These are phyloP conservation scores for Diaporthe destruens DNA, from an alignment of 2,329 filamentous ascomycete species.

Conservation along the genomic window DNA sequence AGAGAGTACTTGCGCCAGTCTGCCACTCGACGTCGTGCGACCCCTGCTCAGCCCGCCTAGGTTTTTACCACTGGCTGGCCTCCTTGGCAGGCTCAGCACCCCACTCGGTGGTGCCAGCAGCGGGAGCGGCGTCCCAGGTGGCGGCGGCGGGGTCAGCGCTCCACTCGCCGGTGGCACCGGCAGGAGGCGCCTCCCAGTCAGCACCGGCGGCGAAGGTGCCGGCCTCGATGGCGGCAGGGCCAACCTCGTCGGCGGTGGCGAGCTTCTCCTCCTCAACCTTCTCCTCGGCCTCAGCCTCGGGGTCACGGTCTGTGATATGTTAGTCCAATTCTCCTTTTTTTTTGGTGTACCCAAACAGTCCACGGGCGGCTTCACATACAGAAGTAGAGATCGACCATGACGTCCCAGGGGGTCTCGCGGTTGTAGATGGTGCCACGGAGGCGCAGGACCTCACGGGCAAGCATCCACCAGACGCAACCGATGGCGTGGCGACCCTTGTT, in stretches of 20 bases:
- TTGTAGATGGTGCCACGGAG: conserved; percentile 96
- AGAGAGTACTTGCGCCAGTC: conserved; percentile 42
- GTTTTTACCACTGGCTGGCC: conserved; percentile 56
- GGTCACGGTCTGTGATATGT: conserved; percentile 82
- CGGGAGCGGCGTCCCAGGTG: conserved; percentile 60
- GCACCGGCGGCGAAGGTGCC: conserved; percentile 72
- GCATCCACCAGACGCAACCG: conserved; percentile 99
- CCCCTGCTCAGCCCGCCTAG: conserved; percentile 18
- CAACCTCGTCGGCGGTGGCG: conserved; percentile 86
- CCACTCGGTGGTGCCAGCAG: conserved; percentile 61
- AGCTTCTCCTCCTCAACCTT: conserved; percentile 95
- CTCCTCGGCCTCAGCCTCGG: conserved; percentile 99
- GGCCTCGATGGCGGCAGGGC: conserved; percentile 85
- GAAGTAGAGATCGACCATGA: conserved; percentile 99
- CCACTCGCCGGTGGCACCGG: conserved; percentile 70
- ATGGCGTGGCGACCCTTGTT: conserved; percentile 99
- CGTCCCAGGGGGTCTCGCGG: conserved; percentile 98
- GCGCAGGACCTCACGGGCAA: conserved; percentile 99
- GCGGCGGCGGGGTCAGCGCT: conserved; percentile 71
- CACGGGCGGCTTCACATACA: conserved; percentile 65
- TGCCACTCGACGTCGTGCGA: conserved; percentile 27
- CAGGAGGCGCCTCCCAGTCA: conserved; percentile 61
- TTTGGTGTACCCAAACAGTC: not conserved
- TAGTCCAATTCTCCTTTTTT: conserved; percentile 36
- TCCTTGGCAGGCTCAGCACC: conserved; percentile 64